These are phyloP conservation scores for Suhomyces faveliae DNA, from an alignment of 805 yeast species.

Conservation along the genomic window DNA sequence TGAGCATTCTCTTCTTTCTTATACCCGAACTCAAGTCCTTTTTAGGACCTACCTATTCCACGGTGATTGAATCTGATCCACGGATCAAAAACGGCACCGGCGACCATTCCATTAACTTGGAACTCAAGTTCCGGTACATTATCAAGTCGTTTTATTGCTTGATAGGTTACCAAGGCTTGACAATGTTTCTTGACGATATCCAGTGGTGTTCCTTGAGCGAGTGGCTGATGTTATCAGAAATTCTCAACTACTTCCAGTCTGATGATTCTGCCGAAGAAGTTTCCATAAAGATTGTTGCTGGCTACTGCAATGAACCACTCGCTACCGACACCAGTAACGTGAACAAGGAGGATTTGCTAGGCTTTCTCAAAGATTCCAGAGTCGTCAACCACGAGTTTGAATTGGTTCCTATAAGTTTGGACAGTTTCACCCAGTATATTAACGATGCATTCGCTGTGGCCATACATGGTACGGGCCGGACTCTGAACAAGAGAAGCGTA, in stretches of 20 bases:
- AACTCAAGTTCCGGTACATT: conserved; percentile 41
- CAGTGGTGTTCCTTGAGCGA: conserved; percentile 42
- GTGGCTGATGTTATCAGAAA: conserved; percentile 28
- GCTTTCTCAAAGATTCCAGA: conserved; percentile 2
- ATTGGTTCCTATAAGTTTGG: background rate
- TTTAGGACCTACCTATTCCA: conserved; percentile 42
- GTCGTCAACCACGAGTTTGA: background rate
- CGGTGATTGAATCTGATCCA: conserved; percentile 5
- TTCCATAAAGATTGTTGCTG: conserved; percentile 11
- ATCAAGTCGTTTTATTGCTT: conserved; percentile 43
- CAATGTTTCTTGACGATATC: conserved; percentile 46
- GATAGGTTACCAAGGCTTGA: conserved; percentile 42
- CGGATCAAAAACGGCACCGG: background rate
- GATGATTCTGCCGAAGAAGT: conserved; percentile 10
- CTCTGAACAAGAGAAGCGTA: background rate
- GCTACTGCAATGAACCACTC: conserved; percentile 1
- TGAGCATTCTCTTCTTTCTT: conserved; percentile 38
- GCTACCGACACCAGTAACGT: conserved; percentile 1
- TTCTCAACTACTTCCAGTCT: conserved; percentile 17
- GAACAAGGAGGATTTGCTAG: conserved; percentile 1
- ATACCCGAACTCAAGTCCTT: conserved; percentile 46
- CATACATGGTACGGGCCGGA: background rate
- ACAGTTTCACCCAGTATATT: background rate
- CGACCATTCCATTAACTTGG: conserved; percentile 27
- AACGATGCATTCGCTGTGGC: background rate